Evolutionary conservation across 139 green algal genomes (phyloP).

Genomic region (Chlorella sorokiniana): DNA sequence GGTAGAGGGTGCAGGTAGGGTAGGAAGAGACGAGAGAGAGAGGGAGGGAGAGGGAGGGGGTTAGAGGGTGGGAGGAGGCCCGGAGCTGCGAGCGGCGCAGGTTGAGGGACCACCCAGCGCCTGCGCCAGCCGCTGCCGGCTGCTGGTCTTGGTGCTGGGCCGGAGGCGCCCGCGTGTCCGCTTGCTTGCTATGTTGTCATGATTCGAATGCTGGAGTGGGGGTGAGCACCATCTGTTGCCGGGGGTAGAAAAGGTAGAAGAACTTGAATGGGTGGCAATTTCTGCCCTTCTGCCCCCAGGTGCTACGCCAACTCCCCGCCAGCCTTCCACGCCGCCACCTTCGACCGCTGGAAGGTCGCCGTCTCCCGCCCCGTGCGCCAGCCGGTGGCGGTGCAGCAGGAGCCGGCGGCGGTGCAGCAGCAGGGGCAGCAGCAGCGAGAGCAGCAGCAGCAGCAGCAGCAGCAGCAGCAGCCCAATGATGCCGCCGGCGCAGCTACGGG

Average conservation of each 20-base stretch:
- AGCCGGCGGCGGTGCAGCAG: not conserved
- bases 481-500: no score
- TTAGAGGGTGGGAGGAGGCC: no score
- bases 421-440: not conserved
- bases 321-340: not conserved
- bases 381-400: constrained; percentile 1
- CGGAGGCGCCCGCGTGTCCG: no score
- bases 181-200: no score
- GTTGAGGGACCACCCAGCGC: no score
- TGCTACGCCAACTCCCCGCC: constrained; percentile 31
- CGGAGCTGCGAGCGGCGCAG: no score
- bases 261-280: not conserved
- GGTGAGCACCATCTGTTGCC: no score
- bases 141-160: not conserved
- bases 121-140: not conserved
- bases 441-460: not conserved
- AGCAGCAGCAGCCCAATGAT: not conserved
- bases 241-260: no score
- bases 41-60: no score
- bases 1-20: not conserved
- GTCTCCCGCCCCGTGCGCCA: not conserved
- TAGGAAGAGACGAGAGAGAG: no score
- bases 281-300: not conserved
- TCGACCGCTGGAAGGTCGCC: constrained; percentile 5
- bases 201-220: no score